Base-by-base conservation (phyloP, 1,284 basidiomycete genomes). In the Apiotrichum mycotoxinovorans region DNA sequence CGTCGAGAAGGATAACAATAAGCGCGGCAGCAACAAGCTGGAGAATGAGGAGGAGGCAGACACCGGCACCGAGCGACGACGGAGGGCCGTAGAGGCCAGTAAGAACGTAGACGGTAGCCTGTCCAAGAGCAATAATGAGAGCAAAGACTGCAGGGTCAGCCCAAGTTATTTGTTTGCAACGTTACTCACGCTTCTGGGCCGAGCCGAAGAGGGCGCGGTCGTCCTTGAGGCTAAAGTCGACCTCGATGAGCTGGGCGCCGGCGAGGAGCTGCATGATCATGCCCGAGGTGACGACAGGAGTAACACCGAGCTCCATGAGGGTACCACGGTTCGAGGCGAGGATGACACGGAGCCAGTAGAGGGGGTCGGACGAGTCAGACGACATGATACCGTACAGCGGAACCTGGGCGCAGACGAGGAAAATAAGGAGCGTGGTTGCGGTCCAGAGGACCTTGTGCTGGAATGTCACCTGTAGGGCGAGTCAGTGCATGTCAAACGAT, bases 201-300 rank as follows among this genome's bases (percentile, higher is more conserved):
- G 89, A 92, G 66, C 92, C 89, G 73, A 98, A 98, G 56, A 98
- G 81, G 22, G 92, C 93, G 52, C 95, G 83, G 77, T 98, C 95
- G 78, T 98, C 95, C 83, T 98, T 96, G 73, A 98, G 80, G 63
- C 86, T 87, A 75, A 97, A 98, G 80, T 98, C 95, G 68, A 98
- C 91, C 64, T 98, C 95, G 73, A 98, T 89, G 69, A 98, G 82
- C 79, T 94, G 97, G 51, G 96, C 95, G 60, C 95, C 95, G 20
- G 95, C 94, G 62, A 98, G 84, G 50, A 98, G 86, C 79, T 98
- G 95, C 91, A 98, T 98, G 80, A 98, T 98, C 95, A 98, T 98
- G 69, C 95, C 95, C 43, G 87, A 89, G 15, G 95, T 98, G 72
- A 98, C 87, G 75, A 98, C 96, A 56, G 96, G 95, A 46, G 87